phyloP scores from a whole-genome alignment of 768 basidiomycete genomes.

The Suillus fuscotomentosus region DNA sequence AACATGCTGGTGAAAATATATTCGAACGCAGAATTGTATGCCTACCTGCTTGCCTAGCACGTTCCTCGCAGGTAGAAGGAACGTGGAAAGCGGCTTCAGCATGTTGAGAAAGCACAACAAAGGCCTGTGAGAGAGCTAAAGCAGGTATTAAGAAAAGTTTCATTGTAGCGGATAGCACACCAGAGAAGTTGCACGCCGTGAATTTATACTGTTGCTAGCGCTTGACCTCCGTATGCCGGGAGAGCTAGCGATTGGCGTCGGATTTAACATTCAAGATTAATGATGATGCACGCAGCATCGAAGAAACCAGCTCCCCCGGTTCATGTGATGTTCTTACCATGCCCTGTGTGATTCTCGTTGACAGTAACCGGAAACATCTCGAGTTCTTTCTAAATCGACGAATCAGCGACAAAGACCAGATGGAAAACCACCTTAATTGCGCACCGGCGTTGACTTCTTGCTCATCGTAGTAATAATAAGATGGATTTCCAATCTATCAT shows the following conservation, averaged over 20 bases:
- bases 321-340: neutral
- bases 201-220: neutral
- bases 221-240: neutral
- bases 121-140: neutral
- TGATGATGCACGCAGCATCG: neutral
- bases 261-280: neutral
- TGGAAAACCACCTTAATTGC: neutral
- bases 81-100: neutral
- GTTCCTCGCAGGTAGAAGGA: neutral
- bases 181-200: neutral
- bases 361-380: neutral
- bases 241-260: neutral
- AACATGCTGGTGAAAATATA: neutral
- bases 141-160: neutral
- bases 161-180: neutral
- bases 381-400: neutral
- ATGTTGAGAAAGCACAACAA: neutral
- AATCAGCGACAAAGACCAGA: neutral
- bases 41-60: neutral
- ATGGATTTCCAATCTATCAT: neutral
- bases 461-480: neutral
- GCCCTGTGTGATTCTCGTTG: neutral
- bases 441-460: neutral
- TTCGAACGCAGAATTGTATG: neutral
- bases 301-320: neutral